Base-by-base conservation (phyloP, 192 early-diverging fungal genomes). In the Backusella macrospora region DNA sequence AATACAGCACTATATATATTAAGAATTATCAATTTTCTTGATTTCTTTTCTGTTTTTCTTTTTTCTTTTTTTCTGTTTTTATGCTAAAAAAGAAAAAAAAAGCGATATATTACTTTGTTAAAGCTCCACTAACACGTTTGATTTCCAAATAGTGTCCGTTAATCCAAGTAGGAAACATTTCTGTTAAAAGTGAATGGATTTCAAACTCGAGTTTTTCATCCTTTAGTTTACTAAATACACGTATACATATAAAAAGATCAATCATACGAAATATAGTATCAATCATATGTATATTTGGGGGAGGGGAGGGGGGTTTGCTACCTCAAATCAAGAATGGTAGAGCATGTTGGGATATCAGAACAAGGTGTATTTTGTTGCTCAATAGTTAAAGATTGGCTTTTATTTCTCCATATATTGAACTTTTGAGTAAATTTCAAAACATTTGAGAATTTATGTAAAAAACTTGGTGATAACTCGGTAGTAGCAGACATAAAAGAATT, bases 71-170 rank as follows among this genome's bases (percentile, higher is more conserved):
- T n/a, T n/a, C n/a, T n/a, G n/a, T n/a, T 34, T 34, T 34, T 34
- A 34, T 34, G 29, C 29, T 0, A 23, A 9, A 26, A 29, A 14
- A 46, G 23, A 23, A 46, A 14, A 21, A 68, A 47, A 34, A 26
- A 23, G 26, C 83, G 1, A 86, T 76, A n/a, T n/a, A n/a, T 73
- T 83, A 86, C 81, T 93, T 93, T 65, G 92, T 93, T 87, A 93
- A 81, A 4, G 92, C 92, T 9, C 92, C 92, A 80, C 85, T 89
- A 49, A 93, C 74, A 18, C 88, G 79, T 6, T 79, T 8, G 7
- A 59, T 59, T 59, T 59, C 52, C 52, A 59, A 23, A 23, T 13
- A 59, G 7, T 59, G 52, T 26, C 52, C 52, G 3, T 67, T 26
- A 87, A 62, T 4, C 62, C 29, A n/a, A 59, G 18, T 59, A 59